Conservation (phyloP, 768 basidiomycete genomes). For the Coprinellus aureogranulatus region DNA sequence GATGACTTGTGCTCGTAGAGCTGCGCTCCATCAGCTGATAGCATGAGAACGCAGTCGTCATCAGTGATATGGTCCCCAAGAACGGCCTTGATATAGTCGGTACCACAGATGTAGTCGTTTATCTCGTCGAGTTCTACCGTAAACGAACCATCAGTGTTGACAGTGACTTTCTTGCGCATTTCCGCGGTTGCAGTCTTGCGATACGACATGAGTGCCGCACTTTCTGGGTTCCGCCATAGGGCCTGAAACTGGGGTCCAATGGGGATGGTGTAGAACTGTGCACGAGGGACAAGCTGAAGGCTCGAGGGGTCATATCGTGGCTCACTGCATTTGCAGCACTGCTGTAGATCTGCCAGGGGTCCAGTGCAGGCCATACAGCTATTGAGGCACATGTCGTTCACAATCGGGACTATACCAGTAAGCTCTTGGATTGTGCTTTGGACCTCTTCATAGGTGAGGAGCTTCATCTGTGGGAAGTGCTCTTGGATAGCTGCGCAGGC, state of each 20-base stretch:
- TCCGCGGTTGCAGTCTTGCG: background rate
- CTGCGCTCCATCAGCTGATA: slow-evolving; percentile 38
- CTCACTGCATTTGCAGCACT: slow-evolving; percentile 24
- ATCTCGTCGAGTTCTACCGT: too few species aligned
- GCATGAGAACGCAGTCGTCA: slow-evolving; percentile 25
- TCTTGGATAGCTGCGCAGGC: too few species aligned
- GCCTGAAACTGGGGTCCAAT: slow-evolving; percentile 44
- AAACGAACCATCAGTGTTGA: slow-evolving; percentile 27
- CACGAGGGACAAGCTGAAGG: slow-evolving; percentile 19
- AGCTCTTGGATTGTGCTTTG: slow-evolving; percentile 17
- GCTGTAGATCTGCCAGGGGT: slow-evolving; percentile 13
- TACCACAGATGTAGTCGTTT: too few species aligned
- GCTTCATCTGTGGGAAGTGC: too few species aligned
- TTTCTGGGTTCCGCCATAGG: slow-evolving; percentile 17
- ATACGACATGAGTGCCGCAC: slow-evolving; percentile 19
- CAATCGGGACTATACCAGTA: slow-evolving; percentile 14
- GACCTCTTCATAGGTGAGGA: slow-evolving; percentile 25
- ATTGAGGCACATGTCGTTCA: slow-evolving; percentile 16
- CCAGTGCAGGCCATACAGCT: slow-evolving; percentile 19
- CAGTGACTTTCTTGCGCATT: slow-evolving; percentile 24
- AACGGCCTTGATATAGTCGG: slow-evolving; percentile 28
- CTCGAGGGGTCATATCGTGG: slow-evolving; percentile 20
- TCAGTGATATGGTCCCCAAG: slow-evolving; percentile 17
- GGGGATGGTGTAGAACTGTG: slow-evolving; percentile 36
- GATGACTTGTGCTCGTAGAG: slow-evolving; percentile 34